phyloP scores from a whole-genome alignment of 2,329 filamentous ascomycete species.

The Capronia epimyces region DNA sequence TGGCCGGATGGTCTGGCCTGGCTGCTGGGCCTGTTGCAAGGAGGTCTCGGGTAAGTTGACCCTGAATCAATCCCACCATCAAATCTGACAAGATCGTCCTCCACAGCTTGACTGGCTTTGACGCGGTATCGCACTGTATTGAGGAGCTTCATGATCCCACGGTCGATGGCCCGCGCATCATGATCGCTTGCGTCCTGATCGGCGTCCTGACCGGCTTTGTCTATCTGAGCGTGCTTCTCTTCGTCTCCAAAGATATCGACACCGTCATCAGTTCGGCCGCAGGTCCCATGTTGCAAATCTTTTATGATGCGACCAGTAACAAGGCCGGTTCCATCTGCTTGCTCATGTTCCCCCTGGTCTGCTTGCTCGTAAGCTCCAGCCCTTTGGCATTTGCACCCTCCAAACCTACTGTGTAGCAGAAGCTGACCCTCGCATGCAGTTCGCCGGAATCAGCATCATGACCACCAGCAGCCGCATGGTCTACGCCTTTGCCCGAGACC shows the following conservation, averaged over 20 bases:
- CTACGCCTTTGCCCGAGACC: conserved; percentile 62
- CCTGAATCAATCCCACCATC: conserved; percentile 35
- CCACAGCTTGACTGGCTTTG: conserved; percentile 25
- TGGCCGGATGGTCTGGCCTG: conserved; percentile 62
- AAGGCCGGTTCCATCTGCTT: conserved; percentile 59
- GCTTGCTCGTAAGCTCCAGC: conserved; percentile 19
- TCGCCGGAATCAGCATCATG: conserved; percentile 58
- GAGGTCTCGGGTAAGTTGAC: conserved; percentile 51
- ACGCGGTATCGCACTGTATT: conserved; percentile 49
- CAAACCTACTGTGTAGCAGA: not conserved
- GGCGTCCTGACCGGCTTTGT: conserved; percentile 59
- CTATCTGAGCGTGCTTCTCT: conserved; percentile 59
- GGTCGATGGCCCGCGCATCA: conserved; percentile 58
- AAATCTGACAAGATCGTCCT: not conserved
- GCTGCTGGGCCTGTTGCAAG: conserved; percentile 45
- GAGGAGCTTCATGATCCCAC: conserved; percentile 45
- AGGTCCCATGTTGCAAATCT: conserved; percentile 57
- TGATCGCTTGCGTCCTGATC: conserved; percentile 60
- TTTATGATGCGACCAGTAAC: conserved; percentile 58
- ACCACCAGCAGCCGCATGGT: conserved; percentile 62
- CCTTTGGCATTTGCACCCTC: not conserved
- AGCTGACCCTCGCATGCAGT: conserved; percentile 29
- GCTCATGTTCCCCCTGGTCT: conserved; percentile 46
- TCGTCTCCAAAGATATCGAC: conserved; percentile 56
- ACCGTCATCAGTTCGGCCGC: conserved; percentile 51